Evolutionary conservation across 2,329 filamentous ascomycete genomes (phyloP), one percentile per base, ranked within the genome.

Genomic region (Hypoxylon sp.): DNA sequence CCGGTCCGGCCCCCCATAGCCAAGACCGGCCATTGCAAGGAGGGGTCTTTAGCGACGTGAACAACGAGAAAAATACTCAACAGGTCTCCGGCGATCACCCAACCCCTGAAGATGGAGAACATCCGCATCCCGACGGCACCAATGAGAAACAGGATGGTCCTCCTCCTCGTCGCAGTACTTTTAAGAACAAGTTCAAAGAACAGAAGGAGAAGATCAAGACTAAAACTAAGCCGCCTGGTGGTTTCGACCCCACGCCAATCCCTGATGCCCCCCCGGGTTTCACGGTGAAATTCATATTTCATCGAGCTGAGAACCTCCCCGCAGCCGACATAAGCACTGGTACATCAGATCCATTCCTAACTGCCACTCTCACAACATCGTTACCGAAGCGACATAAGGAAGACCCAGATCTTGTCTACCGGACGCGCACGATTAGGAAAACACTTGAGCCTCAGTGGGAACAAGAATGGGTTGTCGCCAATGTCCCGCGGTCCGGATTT

Each of bases 381-480:
- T 82, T 94, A n/a, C 90, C 89, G 0, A 90, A 88, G 73, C 85
- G 94, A 37, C 94, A 97, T 81, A 95, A 95, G 79, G 93, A 97
- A 77, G 94, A 98, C 76, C 92, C 94, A 0, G 86, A 89, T 22
- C 82, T 97, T 33, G 84, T 84, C 22, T 88, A 92, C 77, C 90
- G 95, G 50, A 97, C 94, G 0, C 88, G 86, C 0, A 98, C 95
- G 0, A 81, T 94, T 35, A 88, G 92, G 63, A 88, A 86, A 71
- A 90, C 87, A 44, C 91, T 89, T 1, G 87, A 94, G 74, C 94
- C 95, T 0, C 84, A 83, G 52, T 98, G 95, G 95, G 86, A 97
- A 52, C 88, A 91, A 39, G 87, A 93, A 67, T 98, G 95, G 95
- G 86, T 94, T 22, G 91, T 98, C 24, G 93, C 93, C 67, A 97